Conservation (phyloP, 2,329 filamentous ascomycete species). For the Diaporthe vaccinii region DNA sequence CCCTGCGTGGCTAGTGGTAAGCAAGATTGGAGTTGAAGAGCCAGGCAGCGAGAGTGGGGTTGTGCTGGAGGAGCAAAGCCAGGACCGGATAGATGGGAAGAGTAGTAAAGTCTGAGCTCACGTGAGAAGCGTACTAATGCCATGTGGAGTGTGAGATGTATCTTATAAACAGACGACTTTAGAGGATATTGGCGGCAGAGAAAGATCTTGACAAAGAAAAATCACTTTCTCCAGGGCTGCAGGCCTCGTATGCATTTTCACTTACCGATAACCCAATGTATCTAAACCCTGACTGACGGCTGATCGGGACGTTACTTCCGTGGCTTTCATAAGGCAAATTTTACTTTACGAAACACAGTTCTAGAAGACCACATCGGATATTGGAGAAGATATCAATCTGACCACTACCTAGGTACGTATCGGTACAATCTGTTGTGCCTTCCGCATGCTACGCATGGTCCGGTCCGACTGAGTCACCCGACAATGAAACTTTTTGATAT, state of each 20-base stretch:
- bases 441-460: background rate
- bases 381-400: background rate
- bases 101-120: background rate
- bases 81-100: background rate
- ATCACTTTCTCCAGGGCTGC: background rate
- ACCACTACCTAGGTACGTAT: background rate
- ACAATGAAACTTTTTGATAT: background rate
- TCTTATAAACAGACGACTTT: background rate
- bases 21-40: background rate
- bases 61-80: background rate
- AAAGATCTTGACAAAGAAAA: background rate
- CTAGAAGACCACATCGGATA: no score
- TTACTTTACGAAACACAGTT: background rate
- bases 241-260: no score
- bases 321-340: no score
- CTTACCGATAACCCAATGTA: no score
- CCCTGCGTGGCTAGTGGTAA: background rate
- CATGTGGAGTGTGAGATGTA: background rate
- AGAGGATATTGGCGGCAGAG: background rate
- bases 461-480: background rate
- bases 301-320: no score
- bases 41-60: background rate
- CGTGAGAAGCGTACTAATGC: no score
- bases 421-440: slow-evolving; percentile 16
- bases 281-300: no score